Evolutionary conservation across 2,329 filamentous ascomycete species (phyloP).

Genomic region (Clonostachys chloroleuca): DNA sequence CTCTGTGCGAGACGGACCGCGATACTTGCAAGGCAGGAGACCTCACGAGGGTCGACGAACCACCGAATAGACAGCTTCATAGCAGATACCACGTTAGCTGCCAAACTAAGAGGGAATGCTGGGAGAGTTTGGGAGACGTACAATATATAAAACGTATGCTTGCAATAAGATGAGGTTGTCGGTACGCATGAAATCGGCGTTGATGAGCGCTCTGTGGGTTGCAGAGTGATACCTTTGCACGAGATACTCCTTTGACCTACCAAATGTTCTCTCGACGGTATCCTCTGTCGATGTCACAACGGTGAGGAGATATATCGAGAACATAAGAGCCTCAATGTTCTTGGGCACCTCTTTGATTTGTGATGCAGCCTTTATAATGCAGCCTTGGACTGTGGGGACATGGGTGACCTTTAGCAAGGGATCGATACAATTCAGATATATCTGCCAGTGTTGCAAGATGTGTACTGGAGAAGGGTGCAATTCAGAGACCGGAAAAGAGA

Average conservation of each 20-base stretch:
- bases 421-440: conserved; percentile 66
- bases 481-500: conserved; percentile 34
- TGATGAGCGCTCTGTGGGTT: conserved; percentile 60
- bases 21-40: conserved; percentile 51
- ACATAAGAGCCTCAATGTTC: conserved; percentile 65
- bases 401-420: conserved; percentile 66
- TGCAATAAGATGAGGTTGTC: conserved; percentile 63
- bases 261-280: conserved; percentile 51
- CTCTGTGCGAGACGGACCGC: conserved; percentile 64
- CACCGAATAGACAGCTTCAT: conserved; percentile 38
- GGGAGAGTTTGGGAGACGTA: conserved; percentile 27
- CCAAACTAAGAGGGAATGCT: not conserved
- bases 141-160: conserved; percentile 63
- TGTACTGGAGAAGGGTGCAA: conserved; percentile 52
- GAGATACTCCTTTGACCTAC: conserved; percentile 44
- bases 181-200: conserved; percentile 62
- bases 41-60: conserved; percentile 50
- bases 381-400: conserved; percentile 57
- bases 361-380: conserved; percentile 57
- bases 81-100: conserved; percentile 3
- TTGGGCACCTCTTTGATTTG: conserved; percentile 48
- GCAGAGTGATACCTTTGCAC: conserved; percentile 51
- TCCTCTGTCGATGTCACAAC: conserved; percentile 53
- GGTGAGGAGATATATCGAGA: conserved; percentile 58
- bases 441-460: conserved; percentile 64